Base-by-base conservation (phyloP, 345 rosid species). In the Ceriops zippeliana region DNA sequence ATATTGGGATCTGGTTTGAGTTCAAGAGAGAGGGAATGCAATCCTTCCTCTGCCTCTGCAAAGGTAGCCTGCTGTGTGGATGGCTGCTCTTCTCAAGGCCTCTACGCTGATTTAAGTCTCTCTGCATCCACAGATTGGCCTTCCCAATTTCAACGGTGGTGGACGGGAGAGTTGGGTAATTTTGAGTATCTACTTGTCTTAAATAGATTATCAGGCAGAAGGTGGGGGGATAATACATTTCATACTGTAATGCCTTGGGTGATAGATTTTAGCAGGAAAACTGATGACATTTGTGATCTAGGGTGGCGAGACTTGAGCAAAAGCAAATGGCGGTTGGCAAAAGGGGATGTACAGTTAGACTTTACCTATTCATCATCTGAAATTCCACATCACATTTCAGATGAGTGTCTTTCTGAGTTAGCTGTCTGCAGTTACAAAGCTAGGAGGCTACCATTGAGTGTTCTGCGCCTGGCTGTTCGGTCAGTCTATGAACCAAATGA, bases 361-460 rank as follows among this genome's bases (percentile, higher is more conserved):
- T 93, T 93, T 70, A 90, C 98, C 62, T 90, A 89, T 80, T 85
- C 86, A 37, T 83, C 98, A 9, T 93, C 96, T 74, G 98, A 93
- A 81, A 79, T 87, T 52, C 93, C 97, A 51, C 98, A 90, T 83
- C 98, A 93, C 72, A 90, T 93, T 57, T 93, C 98, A 58, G 98
- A 93, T 84, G 98, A 93, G 81, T 93, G 98, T 77, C 90, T 93
- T 69, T 93, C 98, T 74, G 98, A 92, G 80, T 73, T 92, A 75
- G 98, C 98, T 75, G 98, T 92, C 75, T 92, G 98, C 86, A 92
- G 97, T 82, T 92, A 92, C 77, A 92, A 92, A 89, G 98, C 98
- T 17, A 85, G 98, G 81, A 86, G 98, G 82, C 81, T 92, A 68
- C 97, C 98, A 52, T 83, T 92, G 83, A 87, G 90, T 70, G 78